Base-by-base conservation (phyloP, 2,329 filamentous ascomycete genomes). In the Zymoseptoria brevis region DNA sequence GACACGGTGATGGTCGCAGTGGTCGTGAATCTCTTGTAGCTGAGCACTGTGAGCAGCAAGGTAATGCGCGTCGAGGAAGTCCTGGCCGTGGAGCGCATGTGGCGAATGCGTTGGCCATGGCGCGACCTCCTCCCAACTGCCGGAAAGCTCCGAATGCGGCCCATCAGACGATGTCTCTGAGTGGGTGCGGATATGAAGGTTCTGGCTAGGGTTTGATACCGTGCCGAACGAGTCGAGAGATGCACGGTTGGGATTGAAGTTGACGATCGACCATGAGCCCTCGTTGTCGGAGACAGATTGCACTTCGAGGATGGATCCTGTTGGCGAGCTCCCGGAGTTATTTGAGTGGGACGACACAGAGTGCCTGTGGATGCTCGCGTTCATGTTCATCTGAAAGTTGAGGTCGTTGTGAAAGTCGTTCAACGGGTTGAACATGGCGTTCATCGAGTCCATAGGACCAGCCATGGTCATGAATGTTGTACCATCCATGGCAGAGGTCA, bases 131-230 rank as follows among this genome's bases (percentile, higher is more conserved):
- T 95, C 90, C 67, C 88, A 96, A 76, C 89, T 94, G 64, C 81
- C 85, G 78, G 81, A 90, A 73, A 76, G 90, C 49, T 75, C 73
- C 72, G 70, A 87, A 78, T 74, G 73, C 19, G 73, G 84, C 74
- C 67, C 77, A 62, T 83, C 81, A 4, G 86, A 84, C 35, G 92
- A 87, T 2, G 90, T 94, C 69, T 95, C 90, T 3, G 92, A 96
- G 68, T 88, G 86, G 57, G 87, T 92, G 66, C 92, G 85, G 69
- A 96, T 82, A 76, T 96, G 93, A 55, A 97, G 79, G 0, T 91
- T 95, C 76, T 96, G 89, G 62, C 87, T 85, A 1, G 93, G 93
- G 75, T 96, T 96, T 80, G 96, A 95, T 70, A 96, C 92, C 65
- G 89, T 86, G 55, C 68, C 68, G 58, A 71, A 84, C 35, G 83